Evolutionary conservation across 2,329 filamentous ascomycete species (phyloP).

Genomic region (Pezicula radicicola): DNA sequence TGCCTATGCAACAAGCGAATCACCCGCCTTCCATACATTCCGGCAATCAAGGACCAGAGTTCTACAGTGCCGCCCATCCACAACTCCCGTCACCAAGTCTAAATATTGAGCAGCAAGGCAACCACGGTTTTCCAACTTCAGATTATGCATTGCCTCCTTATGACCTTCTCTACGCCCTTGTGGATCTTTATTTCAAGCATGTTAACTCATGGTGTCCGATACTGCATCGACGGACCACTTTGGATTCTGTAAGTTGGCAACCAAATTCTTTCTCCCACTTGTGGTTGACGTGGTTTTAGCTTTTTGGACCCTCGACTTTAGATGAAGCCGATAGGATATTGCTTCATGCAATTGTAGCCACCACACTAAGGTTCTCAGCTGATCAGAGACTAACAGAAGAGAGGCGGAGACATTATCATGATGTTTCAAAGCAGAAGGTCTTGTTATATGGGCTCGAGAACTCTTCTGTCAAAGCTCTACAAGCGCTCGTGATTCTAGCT

Average conservation of each 20-base stretch:
- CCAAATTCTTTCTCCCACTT: background rate
- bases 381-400: constrained; percentile 73
- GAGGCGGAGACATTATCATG: constrained; percentile 71
- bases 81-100: constrained; percentile 57
- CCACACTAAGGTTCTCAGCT: constrained; percentile 78
- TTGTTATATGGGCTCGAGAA: constrained; percentile 86
- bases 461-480: constrained; percentile 82
- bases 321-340: constrained; percentile 81
- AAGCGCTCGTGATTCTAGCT: constrained; percentile 83
- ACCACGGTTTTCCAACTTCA: constrained; percentile 39
- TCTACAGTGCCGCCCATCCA: constrained; percentile 26
- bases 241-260: constrained; percentile 54
- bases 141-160: constrained; percentile 73
- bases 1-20: constrained; percentile 13
- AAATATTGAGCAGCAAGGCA: constrained; percentile 46
- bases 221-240: constrained; percentile 76
- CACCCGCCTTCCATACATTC: constrained; percentile 14
- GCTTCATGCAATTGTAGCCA: constrained; percentile 85
- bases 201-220: constrained; percentile 87
- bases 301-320: constrained; percentile 74
- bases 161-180: constrained; percentile 68
- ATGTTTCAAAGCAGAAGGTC: constrained; percentile 80
- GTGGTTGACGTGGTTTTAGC: constrained; percentile 13
- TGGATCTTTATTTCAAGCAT: constrained; percentile 76
- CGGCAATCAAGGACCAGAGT: constrained; percentile 25